A percentile compares a stretch with the other conserved stretches of the same genome.
These are phyloP conservation scores for Coelastrella sp. DNA, from an alignment of 139 green algal species.

Conservation along the genomic window DNA sequence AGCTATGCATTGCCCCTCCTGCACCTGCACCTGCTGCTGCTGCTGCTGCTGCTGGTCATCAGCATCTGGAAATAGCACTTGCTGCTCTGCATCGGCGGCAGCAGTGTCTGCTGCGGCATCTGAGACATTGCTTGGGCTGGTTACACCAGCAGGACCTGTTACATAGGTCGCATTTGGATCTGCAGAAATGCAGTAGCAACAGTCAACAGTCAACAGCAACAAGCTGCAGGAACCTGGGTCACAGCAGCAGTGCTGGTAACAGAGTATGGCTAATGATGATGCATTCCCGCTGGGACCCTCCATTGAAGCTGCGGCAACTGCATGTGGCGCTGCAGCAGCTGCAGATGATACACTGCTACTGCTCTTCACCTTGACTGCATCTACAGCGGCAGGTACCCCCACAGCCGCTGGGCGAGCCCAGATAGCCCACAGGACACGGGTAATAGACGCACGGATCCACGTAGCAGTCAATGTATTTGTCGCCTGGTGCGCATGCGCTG, in stretches of 20 bases:
- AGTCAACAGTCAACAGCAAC: background rate
- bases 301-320: background rate
- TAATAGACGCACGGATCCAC: background rate
- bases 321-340: background rate
- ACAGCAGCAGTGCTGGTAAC: background rate
- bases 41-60: background rate
- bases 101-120: background rate
- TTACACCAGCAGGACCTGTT: background rate
- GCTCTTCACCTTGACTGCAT: background rate
- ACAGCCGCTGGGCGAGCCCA: background rate
- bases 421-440: background rate
- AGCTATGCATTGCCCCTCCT: background rate
- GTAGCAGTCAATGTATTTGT: background rate
- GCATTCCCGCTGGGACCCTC: too few relatives aligned
- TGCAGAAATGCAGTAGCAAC: background rate
- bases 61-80: too few relatives aligned
- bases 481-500: background rate
- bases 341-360: background rate
- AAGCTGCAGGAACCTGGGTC: background rate
- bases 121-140: background rate
- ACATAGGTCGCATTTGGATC: background rate
- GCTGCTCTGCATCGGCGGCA: background rate
- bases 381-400: background rate
- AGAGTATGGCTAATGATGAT: background rate
- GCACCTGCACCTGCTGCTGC: slow-evolving; percentile 7